Conservation (phyloP, 2,329 filamentous ascomycete species). For the Simplicillium sp. region DNA sequence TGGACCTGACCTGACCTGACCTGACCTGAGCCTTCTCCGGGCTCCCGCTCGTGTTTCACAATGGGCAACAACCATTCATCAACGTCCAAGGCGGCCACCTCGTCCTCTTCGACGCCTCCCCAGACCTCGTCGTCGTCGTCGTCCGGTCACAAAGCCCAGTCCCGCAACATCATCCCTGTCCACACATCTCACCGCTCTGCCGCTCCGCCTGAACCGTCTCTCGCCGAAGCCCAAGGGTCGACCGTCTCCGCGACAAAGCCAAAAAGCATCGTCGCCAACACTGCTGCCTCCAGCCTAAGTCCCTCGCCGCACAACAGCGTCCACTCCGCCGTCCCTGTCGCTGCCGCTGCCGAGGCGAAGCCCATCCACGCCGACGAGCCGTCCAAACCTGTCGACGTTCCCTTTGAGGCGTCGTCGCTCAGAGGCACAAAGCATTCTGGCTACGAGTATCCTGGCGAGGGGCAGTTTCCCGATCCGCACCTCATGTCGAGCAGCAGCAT, state of each 20-base stretch:
- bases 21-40: too few relatives aligned
- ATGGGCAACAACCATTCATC: slow-evolving; percentile 30
- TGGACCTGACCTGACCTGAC: not conserved
- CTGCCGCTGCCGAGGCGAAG: slow-evolving; percentile 5
- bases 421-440: slow-evolving; percentile 22
- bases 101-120: slow-evolving; percentile 12
- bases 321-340: slow-evolving; percentile 15
- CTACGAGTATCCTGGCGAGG: slow-evolving; percentile 17
- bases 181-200: slow-evolving; percentile 45
- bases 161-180: slow-evolving; percentile 44
- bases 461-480: slow-evolving; percentile 26
- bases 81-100: slow-evolving; percentile 24
- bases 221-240: slow-evolving; percentile 50
- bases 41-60: slow-evolving; percentile 2
- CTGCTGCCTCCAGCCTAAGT: slow-evolving; percentile 38
- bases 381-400: slow-evolving; percentile 51
- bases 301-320: slow-evolving; percentile 32
- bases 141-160: slow-evolving; percentile 18
- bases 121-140: slow-evolving; percentile 6
- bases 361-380: slow-evolving; percentile 21
- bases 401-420: slow-evolving; percentile 29
- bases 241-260: slow-evolving; percentile 35
- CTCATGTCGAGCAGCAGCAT: slow-evolving; percentile 46
- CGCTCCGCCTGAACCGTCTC: slow-evolving; percentile 52
- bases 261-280: slow-evolving; percentile 34